These are phyloP conservation scores for Pyrrhoderma lamaoense DNA, from an alignment of 1,284 basidiomycete species.

Conservation along the genomic window DNA sequence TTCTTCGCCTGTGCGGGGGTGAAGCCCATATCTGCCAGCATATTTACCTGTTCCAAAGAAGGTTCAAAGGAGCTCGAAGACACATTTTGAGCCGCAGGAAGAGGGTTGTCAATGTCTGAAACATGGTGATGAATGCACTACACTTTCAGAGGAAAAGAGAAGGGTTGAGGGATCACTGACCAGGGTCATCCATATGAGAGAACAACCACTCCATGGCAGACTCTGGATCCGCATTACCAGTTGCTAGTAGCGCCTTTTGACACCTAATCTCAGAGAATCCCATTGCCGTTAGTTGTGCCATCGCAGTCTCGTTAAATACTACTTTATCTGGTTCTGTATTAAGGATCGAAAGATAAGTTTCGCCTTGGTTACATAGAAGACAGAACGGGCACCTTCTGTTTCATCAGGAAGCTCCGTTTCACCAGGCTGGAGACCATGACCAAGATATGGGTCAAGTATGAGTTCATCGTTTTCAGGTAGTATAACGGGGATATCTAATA, in stretches of 20 bases:
- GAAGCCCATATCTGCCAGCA: conserved; percentile 94
- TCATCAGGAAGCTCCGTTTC: conserved; percentile 72
- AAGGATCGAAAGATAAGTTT: background rate
- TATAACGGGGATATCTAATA: conserved; percentile 77
- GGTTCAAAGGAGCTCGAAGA: conserved; percentile 42
- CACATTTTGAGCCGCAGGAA: conserved; percentile 33
- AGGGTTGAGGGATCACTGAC: conserved; percentile 32
- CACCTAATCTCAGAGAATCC: conserved; percentile 81
- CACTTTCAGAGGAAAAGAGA: background rate
- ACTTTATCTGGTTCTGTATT: conserved; percentile 37
- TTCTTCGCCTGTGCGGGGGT: conserved; percentile 78
- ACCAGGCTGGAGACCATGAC: conserved; percentile 63
- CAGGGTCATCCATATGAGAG: conserved; percentile 89
- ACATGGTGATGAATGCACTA: background rate
- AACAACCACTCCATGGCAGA: conserved; percentile 96
- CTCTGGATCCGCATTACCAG: conserved; percentile 74
- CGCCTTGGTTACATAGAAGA: conserved; percentile 6
- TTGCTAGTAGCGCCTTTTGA: conserved; percentile 86
- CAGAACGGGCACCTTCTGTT: conserved; percentile 29
- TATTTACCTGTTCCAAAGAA: conserved; percentile 56
- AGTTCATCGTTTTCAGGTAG: conserved; percentile 59
- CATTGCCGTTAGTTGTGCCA: conserved; percentile 78
- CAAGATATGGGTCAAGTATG: conserved; percentile 63
- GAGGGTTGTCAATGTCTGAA: conserved; percentile 83
- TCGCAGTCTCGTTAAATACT: conserved; percentile 64